Evolutionary conservation across 768 basidiomycete species (phyloP), one percentile per base, ranked within the genome.

Genomic region (Termitomyces sp.): DNA sequence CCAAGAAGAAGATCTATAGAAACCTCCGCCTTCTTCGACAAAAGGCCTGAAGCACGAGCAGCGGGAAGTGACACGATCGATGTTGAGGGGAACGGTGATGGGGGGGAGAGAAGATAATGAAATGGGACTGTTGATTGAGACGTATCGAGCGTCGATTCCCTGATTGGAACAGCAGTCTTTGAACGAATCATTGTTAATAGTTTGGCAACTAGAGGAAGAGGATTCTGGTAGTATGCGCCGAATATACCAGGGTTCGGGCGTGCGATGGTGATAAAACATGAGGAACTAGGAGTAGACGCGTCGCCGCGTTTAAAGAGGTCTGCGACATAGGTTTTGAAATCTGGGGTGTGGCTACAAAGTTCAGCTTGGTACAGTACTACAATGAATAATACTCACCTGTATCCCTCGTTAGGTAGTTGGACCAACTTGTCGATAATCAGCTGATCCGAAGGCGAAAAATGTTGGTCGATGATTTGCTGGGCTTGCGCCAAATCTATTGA

Each of bases 1-100:
- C 89, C 90, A 2, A 89, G 71, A 52, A 78, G 73, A n/a, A 87
- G 74, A 56, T 90, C 85, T 55, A 90, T 63, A 19, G 77, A 69
- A 4, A 77, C 63, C 3, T 66, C 67, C 43, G 83, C 76, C 21
- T 72, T 62, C 3, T 71, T 68, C 3, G 74, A 73, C 29, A 75
- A 72, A 29, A 71, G 59, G 53, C 69, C 65, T 32, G 67, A 59
- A 32, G 64, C 64, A 64, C 75, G 75, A 52, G 77, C 76, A 55
- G 67, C 68, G 23, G 73, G 72, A 27, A 76, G 74, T 27, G 78
- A 64, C 27, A 79, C 51, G 55, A 74, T 67, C 53, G 71, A 56
- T 59, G 66, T 54, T 38, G 71, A 78, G 45, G 68, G 70, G 59
- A 69, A 70, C 23, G 73, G 68, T 19, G 69, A 72, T n/a, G 71